Percentiles rank a stretch among this genome's conserved stretches.
These are phyloP conservation scores for Monilinia fructigena DNA, from an alignment of 2,329 filamentous ascomycete species.

Conservation along the genomic window DNA sequence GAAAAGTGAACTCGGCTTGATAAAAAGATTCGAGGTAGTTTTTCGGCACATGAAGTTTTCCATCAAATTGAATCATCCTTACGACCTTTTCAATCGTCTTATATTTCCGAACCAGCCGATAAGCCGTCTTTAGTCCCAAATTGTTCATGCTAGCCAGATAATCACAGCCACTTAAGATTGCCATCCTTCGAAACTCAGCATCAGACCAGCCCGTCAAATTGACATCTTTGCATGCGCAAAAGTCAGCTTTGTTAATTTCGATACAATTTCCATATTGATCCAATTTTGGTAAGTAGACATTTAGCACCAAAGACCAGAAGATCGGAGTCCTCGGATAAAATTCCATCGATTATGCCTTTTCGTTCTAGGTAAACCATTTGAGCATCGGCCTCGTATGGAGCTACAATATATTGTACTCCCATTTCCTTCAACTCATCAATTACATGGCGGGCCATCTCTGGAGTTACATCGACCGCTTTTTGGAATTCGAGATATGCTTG, in stretches of 20 bases:
- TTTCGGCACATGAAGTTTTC: constrained; percentile 75
- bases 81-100: constrained; percentile 82
- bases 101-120: constrained; percentile 85
- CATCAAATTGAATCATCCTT: constrained; percentile 82
- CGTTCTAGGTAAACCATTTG: constrained; percentile 92
- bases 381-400: constrained; percentile 96
- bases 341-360: constrained; percentile 78
- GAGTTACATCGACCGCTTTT: constrained; percentile 93
- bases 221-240: constrained; percentile 83
- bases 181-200: constrained; percentile 88
- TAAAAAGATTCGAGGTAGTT: constrained; percentile 80
- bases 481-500: constrained; percentile 86
- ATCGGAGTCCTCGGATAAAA: constrained; percentile 95
- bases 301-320: constrained; percentile 92
- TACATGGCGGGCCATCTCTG: constrained; percentile 86
- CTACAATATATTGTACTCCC: constrained; percentile 83
- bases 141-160: constrained; percentile 84
- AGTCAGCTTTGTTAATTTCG: constrained; percentile 86
- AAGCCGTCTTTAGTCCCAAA: constrained; percentile 89
- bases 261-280: constrained; percentile 92
- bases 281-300: constrained; percentile 87
- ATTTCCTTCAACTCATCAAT: constrained; percentile 88
- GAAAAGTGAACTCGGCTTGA: constrained; percentile 86
- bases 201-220: constrained; percentile 92
- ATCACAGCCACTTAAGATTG: constrained; percentile 93